phyloP scores from a whole-genome alignment of 345 rosid genomes.

The Pugionium cornutum region DNA sequence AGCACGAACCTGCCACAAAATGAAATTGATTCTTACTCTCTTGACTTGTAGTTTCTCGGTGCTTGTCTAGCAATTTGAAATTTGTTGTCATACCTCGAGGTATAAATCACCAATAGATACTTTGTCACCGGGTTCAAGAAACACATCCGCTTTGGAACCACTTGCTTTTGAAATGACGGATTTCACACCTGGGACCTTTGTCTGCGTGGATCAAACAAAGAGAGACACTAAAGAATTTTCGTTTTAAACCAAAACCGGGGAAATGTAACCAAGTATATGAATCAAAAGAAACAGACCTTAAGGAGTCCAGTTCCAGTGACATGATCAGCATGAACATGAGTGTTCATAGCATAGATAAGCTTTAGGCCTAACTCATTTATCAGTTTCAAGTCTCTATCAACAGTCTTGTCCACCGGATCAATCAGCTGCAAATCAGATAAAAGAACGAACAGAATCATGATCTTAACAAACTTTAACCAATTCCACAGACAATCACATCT shows the following conservation, averaged over 20 bases:
- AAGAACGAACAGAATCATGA: neutral
- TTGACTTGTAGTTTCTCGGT: neutral
- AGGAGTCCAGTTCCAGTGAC: slow-evolving; percentile 86
- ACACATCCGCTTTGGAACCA: slow-evolving; percentile 74
- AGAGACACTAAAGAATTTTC: slow-evolving; percentile 2
- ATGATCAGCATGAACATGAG: slow-evolving; percentile 99
- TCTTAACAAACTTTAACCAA: neutral
- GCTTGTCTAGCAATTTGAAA: neutral
- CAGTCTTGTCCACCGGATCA: slow-evolving; percentile 91
- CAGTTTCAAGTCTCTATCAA: slow-evolving; percentile 75
- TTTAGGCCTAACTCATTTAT: slow-evolving; percentile 72
- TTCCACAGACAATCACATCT: neutral
- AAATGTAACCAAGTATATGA: neutral
- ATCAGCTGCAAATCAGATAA: slow-evolving; percentile 56
- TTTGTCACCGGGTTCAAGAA: slow-evolving; percentile 69
- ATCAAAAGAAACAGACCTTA: slow-evolving; percentile 51
- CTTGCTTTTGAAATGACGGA: slow-evolving; percentile 84
- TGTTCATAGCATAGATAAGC: slow-evolving; percentile 81
- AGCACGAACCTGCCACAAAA: slow-evolving; percentile 60
- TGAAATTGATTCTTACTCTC: slow-evolving; percentile 4
- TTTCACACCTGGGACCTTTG: slow-evolving; percentile 56
- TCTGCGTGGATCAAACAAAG: slow-evolving; percentile 42
- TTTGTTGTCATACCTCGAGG: slow-evolving; percentile 56
- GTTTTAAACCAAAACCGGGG: neutral
- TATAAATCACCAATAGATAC: slow-evolving; percentile 65